phyloP scores from a whole-genome alignment of 1,284 basidiomycete species.

The Lignosus rhinocerotis region DNA sequence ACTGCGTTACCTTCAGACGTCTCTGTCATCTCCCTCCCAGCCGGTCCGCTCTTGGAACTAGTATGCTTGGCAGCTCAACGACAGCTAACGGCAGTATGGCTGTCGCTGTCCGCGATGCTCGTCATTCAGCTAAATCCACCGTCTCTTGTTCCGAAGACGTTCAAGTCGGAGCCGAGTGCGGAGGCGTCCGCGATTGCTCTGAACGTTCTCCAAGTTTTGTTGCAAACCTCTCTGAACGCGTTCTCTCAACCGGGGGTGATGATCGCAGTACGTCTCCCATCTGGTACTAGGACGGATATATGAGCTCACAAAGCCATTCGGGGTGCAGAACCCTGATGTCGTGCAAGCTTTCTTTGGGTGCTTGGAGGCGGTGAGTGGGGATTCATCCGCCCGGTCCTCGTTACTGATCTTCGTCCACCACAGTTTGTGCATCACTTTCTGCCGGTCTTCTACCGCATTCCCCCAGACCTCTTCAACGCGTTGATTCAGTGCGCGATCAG shows the following conservation, averaged over 20 bases:
- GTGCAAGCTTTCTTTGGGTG: constrained; percentile 87
- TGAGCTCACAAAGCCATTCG: not conserved
- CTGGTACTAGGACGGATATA: not conserved
- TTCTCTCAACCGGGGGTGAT: constrained; percentile 65
- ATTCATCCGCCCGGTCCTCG: not conserved
- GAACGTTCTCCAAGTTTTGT: constrained; percentile 56
- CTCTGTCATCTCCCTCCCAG: constrained; percentile 77
- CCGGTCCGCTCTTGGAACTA: constrained; percentile 76
- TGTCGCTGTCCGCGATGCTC: constrained; percentile 77
- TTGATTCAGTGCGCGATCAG: constrained; percentile 73
- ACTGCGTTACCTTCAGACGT: constrained; percentile 71
- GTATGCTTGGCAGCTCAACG: constrained; percentile 76
- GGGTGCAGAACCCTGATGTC: constrained; percentile 79
- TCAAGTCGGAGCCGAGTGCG: constrained; percentile 41
- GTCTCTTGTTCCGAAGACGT: constrained; percentile 43
- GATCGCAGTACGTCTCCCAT: constrained; percentile 56
- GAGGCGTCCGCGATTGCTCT: constrained; percentile 50
- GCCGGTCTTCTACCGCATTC: constrained; percentile 65
- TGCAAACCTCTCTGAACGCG: constrained; percentile 59
- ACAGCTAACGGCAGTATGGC: constrained; percentile 81
- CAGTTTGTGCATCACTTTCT: constrained; percentile 79
- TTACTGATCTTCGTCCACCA: not conserved
- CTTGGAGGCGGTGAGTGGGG: constrained; percentile 59
- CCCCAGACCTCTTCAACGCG: constrained; percentile 65
- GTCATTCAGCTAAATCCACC: constrained; percentile 81